Conservation (phyloP, 306 rosid species). For the Corylus heterophylla region DNA sequence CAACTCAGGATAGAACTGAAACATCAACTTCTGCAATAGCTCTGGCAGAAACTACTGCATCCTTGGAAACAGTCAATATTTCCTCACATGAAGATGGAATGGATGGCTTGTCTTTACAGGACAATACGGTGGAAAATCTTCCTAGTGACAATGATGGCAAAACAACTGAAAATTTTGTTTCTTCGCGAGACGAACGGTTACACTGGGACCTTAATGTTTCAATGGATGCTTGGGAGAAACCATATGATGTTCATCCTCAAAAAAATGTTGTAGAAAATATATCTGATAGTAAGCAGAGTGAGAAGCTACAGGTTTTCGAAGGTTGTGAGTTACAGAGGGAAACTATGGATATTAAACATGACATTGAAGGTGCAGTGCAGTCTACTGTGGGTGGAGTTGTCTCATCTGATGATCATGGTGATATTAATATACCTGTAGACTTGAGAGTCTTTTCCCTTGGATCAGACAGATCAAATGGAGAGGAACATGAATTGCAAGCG, state of each 20-base stretch:
- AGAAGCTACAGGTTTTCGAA: conserved; percentile 12
- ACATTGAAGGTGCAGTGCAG: conserved; percentile 14
- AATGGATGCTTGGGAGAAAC: conserved; percentile 42
- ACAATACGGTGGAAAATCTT: neutral
- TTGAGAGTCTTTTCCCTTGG: neutral
- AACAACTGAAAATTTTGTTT: conserved; percentile 10
- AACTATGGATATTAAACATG: conserved; percentile 4
- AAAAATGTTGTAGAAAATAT: conserved; percentile 12
- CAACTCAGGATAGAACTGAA: conserved; percentile 1
- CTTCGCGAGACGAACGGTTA: conserved; percentile 34
- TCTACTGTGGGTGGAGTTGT: conserved; percentile 1
- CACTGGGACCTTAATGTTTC: conserved; percentile 46
- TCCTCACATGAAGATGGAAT: conserved; percentile 7
- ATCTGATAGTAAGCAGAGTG: neutral
- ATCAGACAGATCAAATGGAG: neutral
- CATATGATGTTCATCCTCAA: conserved; percentile 28
- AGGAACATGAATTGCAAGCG: conserved; percentile 14
- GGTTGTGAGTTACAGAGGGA: conserved; percentile 13
- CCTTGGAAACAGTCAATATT: conserved; percentile 6
- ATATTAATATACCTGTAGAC: neutral
- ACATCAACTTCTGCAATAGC: conserved; percentile 10
- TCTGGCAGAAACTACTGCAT: conserved; percentile 4
- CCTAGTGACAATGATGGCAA: neutral
- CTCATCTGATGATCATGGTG: neutral
- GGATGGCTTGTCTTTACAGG: conserved; percentile 5